Conservation (phyloP, 192 early-diverging fungal species). For the Gamsiella multidivaricata region DNA sequence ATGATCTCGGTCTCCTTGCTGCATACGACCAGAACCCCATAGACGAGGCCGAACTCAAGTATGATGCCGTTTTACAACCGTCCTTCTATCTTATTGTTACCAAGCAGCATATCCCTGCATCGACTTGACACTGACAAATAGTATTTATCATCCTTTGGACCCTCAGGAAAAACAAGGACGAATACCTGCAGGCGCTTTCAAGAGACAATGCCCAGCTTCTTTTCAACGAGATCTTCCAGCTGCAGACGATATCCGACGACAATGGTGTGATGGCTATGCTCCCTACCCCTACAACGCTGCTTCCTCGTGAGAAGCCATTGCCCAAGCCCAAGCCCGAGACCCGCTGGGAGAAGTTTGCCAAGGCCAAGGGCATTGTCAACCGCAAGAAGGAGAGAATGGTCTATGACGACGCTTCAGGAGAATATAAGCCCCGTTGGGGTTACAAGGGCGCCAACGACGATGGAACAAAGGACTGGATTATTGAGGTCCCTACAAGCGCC, state of each 20-base stretch:
- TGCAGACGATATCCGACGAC: constrained; percentile 72
- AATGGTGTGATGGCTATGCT: constrained; percentile 84
- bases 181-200: constrained; percentile 74
- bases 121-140: too few relatives aligned
- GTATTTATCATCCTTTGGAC: too few relatives aligned
- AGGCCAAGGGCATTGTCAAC: constrained; percentile 93
- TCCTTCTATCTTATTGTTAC: too few relatives aligned
- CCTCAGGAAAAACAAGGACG: constrained; percentile 61
- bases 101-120: too few relatives aligned
- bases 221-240: constrained; percentile 89
- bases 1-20: constrained; percentile 88
- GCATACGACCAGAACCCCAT: constrained; percentile 87
- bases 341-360: constrained; percentile 99
- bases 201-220: constrained; percentile 88
- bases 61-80: too few relatives aligned
- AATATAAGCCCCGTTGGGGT: constrained; percentile 91
- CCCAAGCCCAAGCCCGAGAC: constrained; percentile 92
- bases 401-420: constrained; percentile 84
- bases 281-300: constrained; percentile 68
- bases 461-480: constrained; percentile 88
- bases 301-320: constrained; percentile 93
- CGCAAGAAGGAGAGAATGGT: constrained; percentile 84
- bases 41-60: constrained; percentile 69
- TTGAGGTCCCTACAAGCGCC: constrained; percentile 85
- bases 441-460: constrained; percentile 87